Evolutionary conservation across 2,329 filamentous ascomycete species (phyloP), one percentile per base, ranked within the genome.

Genomic region (Xylaria hypoxylon): DNA sequence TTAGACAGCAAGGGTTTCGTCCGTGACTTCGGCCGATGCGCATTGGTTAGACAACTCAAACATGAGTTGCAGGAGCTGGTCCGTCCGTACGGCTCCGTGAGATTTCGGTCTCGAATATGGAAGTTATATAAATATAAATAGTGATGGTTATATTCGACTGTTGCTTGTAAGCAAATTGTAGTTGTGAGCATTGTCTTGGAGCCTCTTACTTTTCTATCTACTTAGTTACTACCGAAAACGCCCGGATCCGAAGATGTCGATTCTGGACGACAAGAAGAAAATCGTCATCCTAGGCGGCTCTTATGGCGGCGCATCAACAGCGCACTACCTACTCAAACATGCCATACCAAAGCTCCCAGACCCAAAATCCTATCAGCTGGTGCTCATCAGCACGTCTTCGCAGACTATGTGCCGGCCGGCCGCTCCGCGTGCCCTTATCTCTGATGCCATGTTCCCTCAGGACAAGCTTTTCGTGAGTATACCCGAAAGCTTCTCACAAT

Each of bases 261-360:
- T 45, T 15, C 28, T 33, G 13, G 42, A 61, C 8, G 60, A 67
- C 7, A 65, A 53, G n/a, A 64, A 69, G 44, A 67, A 59, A 31
- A 56, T 62, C 13, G 75, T 87, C 67, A 79, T 88, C 24, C 75
- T 88, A 2, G 86, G 86, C 26, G 84, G 81, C 22, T 86, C 84
- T 10, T 87, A 84, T 67, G 84, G 75, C 11, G 86, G 86, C 26
- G 62, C 86, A 3, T 83, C 81, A 5, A 80, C 77, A 3, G 84
- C 86, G 1, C 86, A 89, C 69, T 85, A 86, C 69, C 76, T 86
- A 31, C 81, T 86, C 31, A 83, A 83, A 66, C 84, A 88, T 76
- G 79, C 79, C 26, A 52, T 87, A 10, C 83, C 85, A 0, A 68
- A 76, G 59, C 69, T 80, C 0, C 75, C 80, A 1, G 71, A 77